Conservation (phyloP, 2,329 filamentous ascomycete genomes). For the Aspergillus candidus region DNA sequence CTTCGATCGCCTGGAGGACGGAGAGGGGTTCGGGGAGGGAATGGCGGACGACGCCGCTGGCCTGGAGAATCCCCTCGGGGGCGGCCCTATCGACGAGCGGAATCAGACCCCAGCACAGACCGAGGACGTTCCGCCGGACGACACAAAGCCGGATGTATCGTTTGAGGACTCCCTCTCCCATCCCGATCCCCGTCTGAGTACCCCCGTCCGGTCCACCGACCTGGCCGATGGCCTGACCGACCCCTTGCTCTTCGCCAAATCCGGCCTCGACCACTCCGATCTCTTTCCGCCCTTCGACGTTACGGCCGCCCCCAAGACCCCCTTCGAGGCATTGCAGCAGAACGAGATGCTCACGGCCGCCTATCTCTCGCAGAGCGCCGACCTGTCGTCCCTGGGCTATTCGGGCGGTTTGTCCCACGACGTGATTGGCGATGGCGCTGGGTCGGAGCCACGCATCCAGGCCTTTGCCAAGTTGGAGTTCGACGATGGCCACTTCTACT, state of each 20-base stretch:
- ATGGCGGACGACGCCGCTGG: no score
- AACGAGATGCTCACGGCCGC: constrained; percentile 36
- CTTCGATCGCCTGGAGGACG: no score
- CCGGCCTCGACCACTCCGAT: constrained; percentile 25
- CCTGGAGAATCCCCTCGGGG: no score
- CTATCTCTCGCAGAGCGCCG: constrained; percentile 32
- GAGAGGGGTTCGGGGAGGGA: no score
- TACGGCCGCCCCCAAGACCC: constrained; percentile 25
- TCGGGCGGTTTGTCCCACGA: constrained; percentile 23
- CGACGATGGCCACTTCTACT: constrained; percentile 60
- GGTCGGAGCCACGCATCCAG: constrained; percentile 45
- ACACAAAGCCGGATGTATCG: no score
- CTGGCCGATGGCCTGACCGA: constrained; percentile 28
- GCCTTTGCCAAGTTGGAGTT: constrained; percentile 61
- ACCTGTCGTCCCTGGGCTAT: constrained; percentile 32
- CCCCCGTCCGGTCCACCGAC: constrained; percentile 14
- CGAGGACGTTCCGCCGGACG: no score
- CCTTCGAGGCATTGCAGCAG: constrained; percentile 34
- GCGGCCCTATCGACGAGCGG: no score
- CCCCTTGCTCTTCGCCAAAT: constrained; percentile 28
- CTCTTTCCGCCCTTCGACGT: constrained; percentile 34
- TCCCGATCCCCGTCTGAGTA: constrained; percentile 5
- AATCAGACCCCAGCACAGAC: no score
- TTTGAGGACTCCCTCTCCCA: constrained; percentile 5
- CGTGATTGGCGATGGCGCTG: constrained; percentile 31